A percentile compares a stretch with the other conserved stretches of the same genome.
Conservation (phyloP, 2,329 filamentous ascomycete species). For the Epichloe sp. region DNA sequence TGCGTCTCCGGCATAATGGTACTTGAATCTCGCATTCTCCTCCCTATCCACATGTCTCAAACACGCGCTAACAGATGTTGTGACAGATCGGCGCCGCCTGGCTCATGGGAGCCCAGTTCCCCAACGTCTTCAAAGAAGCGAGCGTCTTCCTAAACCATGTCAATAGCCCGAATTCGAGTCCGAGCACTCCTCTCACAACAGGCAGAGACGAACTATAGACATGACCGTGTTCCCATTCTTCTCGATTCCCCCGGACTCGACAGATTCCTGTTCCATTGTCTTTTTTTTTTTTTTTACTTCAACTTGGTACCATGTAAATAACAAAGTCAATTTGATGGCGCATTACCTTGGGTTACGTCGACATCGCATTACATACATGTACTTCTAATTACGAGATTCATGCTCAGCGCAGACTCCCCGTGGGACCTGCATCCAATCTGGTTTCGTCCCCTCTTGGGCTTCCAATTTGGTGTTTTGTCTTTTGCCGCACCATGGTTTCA, state of each 20-base stretch:
- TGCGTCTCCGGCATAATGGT: constrained; percentile 72
- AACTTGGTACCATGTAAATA: neutral
- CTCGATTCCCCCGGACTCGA: neutral
- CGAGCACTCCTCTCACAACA: constrained; percentile 13
- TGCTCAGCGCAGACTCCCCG: neutral
- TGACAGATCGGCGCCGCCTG: constrained; percentile 62
- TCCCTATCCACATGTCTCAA: neutral
- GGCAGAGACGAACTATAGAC: constrained; percentile 23
- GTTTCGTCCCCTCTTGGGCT: too few relatives aligned
- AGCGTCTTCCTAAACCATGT: constrained; percentile 10
- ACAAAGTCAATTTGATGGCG: neutral
- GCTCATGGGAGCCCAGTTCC: constrained; percentile 71
- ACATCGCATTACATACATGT: neutral
- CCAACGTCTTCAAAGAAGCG: constrained; percentile 27
- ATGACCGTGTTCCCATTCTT: neutral
- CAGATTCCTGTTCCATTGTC: neutral
- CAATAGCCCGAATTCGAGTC: constrained; percentile 6
- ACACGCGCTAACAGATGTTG: neutral
- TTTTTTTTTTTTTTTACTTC: neutral
- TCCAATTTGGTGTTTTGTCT: too few relatives aligned
- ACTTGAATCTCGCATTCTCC: constrained; percentile 21
- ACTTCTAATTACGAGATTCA: neutral
- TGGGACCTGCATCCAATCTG: neutral
- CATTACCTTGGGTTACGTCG: neutral
- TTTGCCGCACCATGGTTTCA: neutral